These are phyloP conservation scores for Carex kokanica DNA, from an alignment of 176 grass and related monocot species.

Conservation along the genomic window DNA sequence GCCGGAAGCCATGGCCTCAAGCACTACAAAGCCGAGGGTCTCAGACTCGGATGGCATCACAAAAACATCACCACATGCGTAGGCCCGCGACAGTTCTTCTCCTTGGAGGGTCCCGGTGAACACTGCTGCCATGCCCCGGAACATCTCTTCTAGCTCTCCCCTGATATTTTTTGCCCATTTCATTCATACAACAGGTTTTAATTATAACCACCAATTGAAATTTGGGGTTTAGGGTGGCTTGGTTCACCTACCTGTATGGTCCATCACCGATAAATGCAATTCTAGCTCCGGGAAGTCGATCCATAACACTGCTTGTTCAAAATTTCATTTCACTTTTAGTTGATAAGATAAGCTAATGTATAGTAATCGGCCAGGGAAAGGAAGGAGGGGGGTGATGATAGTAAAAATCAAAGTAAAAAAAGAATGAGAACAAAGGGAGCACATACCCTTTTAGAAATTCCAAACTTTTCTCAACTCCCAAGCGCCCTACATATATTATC, in stretches of 20 bases:
- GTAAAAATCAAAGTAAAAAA: constrained; percentile 5
- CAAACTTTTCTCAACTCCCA: constrained; percentile 95
- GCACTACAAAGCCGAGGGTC: constrained; percentile 75
- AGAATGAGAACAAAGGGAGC: background rate
- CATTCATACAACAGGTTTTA: background rate
- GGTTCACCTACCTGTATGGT: constrained; percentile 63
- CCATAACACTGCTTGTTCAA: constrained; percentile 72
- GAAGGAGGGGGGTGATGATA: background rate
- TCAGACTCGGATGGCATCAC: constrained; percentile 95
- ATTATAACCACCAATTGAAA: background rate
- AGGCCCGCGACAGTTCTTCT: constrained; percentile 76
- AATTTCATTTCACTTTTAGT: constrained; percentile 25
- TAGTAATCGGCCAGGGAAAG: background rate
- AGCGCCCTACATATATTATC: constrained; percentile 83
- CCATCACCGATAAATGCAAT: constrained; percentile 95
- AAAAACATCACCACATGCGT: constrained; percentile 69
- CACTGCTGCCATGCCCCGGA: constrained; percentile 58
- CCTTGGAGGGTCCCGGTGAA: constrained; percentile 95
- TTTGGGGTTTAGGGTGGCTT: background rate
- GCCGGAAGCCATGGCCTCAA: constrained; percentile 91
- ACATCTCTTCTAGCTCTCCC: constrained; percentile 81
- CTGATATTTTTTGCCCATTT: constrained; percentile 33
- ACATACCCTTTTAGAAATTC: constrained; percentile 84
- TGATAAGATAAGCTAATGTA: background rate
- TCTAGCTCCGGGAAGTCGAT: constrained; percentile 70